A percentile compares a stretch with the other conserved stretches of the same genome.
These are phyloP conservation scores for Solanum commersonii DNA, from an alignment of 257 asterid genomes.

Conservation along the genomic window DNA sequence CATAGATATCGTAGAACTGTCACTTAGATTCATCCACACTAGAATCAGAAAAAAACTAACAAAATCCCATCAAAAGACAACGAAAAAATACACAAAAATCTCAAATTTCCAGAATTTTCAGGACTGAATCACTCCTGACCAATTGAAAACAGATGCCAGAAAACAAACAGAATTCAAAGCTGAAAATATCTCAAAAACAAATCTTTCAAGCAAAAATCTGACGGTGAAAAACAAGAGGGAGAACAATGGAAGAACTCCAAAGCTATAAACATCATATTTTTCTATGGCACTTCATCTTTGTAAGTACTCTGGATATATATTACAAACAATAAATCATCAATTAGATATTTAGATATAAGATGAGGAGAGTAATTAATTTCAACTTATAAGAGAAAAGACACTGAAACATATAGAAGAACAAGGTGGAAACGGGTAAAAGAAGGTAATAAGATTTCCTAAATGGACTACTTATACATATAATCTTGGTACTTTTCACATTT, in stretches of 20 bases:
- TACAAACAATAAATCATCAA: too few species aligned
- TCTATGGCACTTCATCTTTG: too few species aligned
- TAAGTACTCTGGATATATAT: too few species aligned
- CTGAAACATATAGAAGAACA: too few species aligned
- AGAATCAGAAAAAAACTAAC: neutral
- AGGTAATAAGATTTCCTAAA: neutral
- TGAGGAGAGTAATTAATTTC: too few species aligned
- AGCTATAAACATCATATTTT: too few species aligned
- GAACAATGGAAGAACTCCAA: slow-evolving; percentile 40
- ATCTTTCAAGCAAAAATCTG: slow-evolving; percentile 78
- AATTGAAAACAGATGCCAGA: neutral
- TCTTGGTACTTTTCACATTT: neutral
- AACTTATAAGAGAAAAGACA: too few species aligned
- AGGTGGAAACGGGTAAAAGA: neutral
- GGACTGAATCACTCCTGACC: neutral
- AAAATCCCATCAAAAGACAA: neutral
- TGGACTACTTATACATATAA: neutral
- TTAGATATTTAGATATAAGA: too few species aligned
- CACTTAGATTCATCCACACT: neutral
- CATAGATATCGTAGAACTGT: neutral
- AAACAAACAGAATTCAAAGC: neutral
- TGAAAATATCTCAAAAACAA: slow-evolving; percentile 53
- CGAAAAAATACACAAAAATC: neutral
- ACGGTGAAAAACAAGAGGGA: slow-evolving; percentile 61
- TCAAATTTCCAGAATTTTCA: neutral